Base-by-base conservation (phyloP, 352 stramenopile genomes). In the Globisporangium polare region DNA sequence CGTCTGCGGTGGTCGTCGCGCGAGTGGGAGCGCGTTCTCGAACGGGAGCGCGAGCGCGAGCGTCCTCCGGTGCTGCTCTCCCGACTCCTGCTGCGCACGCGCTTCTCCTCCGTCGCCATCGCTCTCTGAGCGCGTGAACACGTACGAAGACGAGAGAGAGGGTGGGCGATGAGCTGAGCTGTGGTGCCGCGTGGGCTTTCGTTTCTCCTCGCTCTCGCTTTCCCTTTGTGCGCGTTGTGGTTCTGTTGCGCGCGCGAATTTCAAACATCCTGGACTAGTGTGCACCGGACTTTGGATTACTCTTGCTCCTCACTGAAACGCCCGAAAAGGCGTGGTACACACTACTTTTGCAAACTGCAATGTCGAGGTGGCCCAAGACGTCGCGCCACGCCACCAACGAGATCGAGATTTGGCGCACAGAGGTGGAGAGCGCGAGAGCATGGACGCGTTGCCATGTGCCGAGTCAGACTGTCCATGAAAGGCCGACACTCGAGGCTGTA, bases 51-150 rank as follows among this genome's bases (percentile, higher is more conserved):
- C 50, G 50, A 27, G n/a, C 50, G 50, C 20, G 17, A 5, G 27
- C 9, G 8, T 8, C 15, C 24, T 7, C 45, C 17, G 6, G 7
- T 27, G 29, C 50, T 24, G 15, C 35, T 56, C 50, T 56, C 50
- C 22, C 29, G 24, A 9, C 50, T 56, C n/a, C 50, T 56, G 29
- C 50, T 56, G 29, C 50, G 50, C n/a, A 33, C 12, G n/a, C 29
- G 29, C 50, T 56, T 56, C 50, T 56, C 29, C n/a, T 56, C 50
- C 50, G 50, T 56, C n/a, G 50, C 50, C 50, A 56, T 56, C 18
- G 50, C 42, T 26, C 42, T 49, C 42, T 49, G n/a, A n/a, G n/a
- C n/a, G n/a, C 27, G 5, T 52, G 17, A 24, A 18, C 12, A 18
- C 24, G 46, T 18, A 3, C 22, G 45, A 31, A 8, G 5, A 15